phyloP scores from a whole-genome alignment of 169 alveolate species.

The Cryptosporidium tyzzeri region DNA sequence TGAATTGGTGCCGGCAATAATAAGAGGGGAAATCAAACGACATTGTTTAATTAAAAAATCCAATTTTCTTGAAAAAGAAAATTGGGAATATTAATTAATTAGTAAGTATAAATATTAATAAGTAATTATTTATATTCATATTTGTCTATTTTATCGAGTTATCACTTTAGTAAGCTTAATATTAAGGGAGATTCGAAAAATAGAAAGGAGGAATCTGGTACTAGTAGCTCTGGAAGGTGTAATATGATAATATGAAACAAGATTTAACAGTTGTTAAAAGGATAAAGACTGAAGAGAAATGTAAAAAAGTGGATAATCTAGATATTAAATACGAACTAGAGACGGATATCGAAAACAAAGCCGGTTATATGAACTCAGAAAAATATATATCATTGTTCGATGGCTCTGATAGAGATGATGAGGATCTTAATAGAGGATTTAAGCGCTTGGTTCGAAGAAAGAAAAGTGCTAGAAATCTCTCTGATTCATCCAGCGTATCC shows the following conservation, averaged over 20 bases:
- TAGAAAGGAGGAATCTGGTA: not conserved
- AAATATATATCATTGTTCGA: not conserved
- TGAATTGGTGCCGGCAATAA: slow-evolving; percentile 4
- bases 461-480: slow-evolving; percentile 23
- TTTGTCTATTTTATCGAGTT: not conserved
- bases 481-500: slow-evolving; percentile 31
- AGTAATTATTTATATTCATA: not conserved
- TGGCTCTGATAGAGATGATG: slow-evolving; percentile 37
- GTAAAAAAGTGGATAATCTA: not conserved
- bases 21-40: slow-evolving; percentile 5
- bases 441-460: slow-evolving; percentile 48
- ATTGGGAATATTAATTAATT: not conserved
- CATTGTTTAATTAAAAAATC: not conserved
- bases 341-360: slow-evolving; percentile 23
- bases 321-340: not conserved
- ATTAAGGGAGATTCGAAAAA: not conserved
- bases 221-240: not conserved
- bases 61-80: not conserved
- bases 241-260: slow-evolving; percentile 1
- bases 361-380: slow-evolving; percentile 20
- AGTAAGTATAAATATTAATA: not conserved
- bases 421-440: slow-evolving; percentile 35
- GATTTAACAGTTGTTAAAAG: not conserved
- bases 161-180: not conserved
- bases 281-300: slow-evolving; percentile 12